A percentile compares a stretch with the other conserved stretches of the same genome.
Evolutionary conservation across 805 yeast genomes (phyloP).

Genomic region (Candida adriatica): DNA sequence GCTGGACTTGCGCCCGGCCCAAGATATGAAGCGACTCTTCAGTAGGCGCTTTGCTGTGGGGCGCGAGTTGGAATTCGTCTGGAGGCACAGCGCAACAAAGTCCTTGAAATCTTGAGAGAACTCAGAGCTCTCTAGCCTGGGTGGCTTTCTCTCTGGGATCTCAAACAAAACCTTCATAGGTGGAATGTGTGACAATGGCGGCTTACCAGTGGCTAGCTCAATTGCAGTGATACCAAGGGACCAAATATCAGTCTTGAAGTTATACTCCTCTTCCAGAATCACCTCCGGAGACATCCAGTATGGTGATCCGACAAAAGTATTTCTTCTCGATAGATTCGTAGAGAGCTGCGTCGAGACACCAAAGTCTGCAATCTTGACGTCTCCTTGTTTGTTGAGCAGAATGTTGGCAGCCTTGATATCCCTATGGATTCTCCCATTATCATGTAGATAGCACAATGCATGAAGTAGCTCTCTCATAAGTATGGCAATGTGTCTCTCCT

Average conservation of each 20-base stretch:
- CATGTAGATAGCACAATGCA: slow-evolving; percentile 66
- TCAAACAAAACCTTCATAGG: slow-evolving; percentile 34
- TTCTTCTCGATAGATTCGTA: slow-evolving; percentile 56
- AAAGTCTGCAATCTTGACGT: slow-evolving; percentile 87
- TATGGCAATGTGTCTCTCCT: slow-evolving; percentile 73
- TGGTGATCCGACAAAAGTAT: slow-evolving; percentile 70
- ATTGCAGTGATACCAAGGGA: slow-evolving; percentile 90
- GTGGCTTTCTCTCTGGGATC: slow-evolving; percentile 65
- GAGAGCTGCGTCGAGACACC: slow-evolving; percentile 89
- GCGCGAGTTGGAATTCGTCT: slow-evolving; percentile 60
- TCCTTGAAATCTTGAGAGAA: slow-evolving; percentile 60
- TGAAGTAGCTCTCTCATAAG: slow-evolving; percentile 71
- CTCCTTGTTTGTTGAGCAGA: slow-evolving; percentile 59
- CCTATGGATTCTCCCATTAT: slow-evolving; percentile 79
- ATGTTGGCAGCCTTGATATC: slow-evolving; percentile 94
- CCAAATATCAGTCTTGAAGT: slow-evolving; percentile 94
- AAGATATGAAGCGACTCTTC: slow-evolving; percentile 46
- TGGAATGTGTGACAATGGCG: slow-evolving; percentile 82
- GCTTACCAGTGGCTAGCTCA: slow-evolving; percentile 93
- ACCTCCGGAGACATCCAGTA: slow-evolving; percentile 99
- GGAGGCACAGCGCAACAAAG: slow-evolving; percentile 65
- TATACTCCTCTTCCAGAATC: slow-evolving; percentile 80
- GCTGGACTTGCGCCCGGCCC: slow-evolving; percentile 30
- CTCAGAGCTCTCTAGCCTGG: slow-evolving; percentile 80
- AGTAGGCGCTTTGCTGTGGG: slow-evolving; percentile 58